A percentile compares a stretch with the other conserved stretches of the same genome.
Evolutionary conservation across 1,139 yeast species (phyloP).

Genomic region (Protomyces inundatus): DNA sequence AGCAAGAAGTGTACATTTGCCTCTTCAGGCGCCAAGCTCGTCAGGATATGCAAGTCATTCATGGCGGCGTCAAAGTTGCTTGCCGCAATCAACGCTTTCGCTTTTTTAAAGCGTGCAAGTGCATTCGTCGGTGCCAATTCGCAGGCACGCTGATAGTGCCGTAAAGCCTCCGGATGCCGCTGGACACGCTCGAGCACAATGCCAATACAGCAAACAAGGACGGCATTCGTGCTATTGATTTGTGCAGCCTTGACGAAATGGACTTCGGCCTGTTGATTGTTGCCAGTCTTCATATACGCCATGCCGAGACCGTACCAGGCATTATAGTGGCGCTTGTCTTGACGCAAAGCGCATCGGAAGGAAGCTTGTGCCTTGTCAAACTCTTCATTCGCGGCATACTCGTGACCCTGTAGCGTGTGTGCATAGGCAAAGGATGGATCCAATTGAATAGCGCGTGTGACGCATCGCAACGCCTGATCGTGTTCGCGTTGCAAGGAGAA

Average conservation of each 20-base stretch:
- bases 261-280: conserved; percentile 72
- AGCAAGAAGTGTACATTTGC: conserved; percentile 85
- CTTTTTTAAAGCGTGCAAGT: conserved; percentile 81
- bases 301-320: conserved; percentile 95
- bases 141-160: conserved; percentile 78
- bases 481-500: conserved; percentile 80
- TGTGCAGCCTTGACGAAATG: conserved; percentile 83
- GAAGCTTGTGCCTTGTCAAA: conserved; percentile 83
- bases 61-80: conserved; percentile 47
- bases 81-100: conserved; percentile 62
- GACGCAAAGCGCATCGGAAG: conserved; percentile 69
- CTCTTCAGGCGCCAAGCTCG: conserved; percentile 82
- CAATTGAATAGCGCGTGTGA: conserved; percentile 67
- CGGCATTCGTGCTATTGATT: conserved; percentile 85
- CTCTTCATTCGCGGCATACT: conserved; percentile 79
- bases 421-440: conserved; percentile 80
- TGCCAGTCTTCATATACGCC: conserved; percentile 85
- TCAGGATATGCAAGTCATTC: conserved; percentile 64
- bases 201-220: conserved; percentile 87
- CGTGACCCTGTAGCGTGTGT: conserved; percentile 91
- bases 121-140: conserved; percentile 82
- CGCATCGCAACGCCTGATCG: conserved; percentile 84
- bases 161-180: conserved; percentile 64
- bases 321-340: conserved; percentile 81
- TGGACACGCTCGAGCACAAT: conserved; percentile 76